phyloP scores from a whole-genome alignment of 345 rosid species.

The Arabis alpina region DNA sequence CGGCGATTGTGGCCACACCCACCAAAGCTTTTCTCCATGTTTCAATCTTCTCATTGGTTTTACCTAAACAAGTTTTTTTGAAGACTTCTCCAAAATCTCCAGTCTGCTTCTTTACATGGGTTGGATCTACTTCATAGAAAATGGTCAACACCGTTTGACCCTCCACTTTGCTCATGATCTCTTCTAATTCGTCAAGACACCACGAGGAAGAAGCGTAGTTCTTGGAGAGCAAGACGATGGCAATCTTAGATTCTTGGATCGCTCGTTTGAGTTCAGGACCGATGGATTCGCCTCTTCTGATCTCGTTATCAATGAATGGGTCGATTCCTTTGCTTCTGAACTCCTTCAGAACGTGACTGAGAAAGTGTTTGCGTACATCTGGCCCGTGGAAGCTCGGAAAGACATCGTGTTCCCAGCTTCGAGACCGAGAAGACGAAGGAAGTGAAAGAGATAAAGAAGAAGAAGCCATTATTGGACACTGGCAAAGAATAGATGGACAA shows the following conservation, averaged over 20 bases:
- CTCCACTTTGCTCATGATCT: not conserved
- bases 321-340: no score
- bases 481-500: no score
- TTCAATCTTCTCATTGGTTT: not conserved
- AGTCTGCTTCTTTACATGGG: not conserved
- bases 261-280: not conserved
- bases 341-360: no score
- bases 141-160: not conserved
- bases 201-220: not conserved
- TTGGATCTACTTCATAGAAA: not conserved
- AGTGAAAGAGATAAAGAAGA: no score
- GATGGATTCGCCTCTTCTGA: no score
- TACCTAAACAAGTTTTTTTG: not conserved
- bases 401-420: not conserved
- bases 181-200: conserved; percentile 5
- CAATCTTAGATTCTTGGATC: conserved; percentile 7
- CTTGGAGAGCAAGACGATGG: not conserved
- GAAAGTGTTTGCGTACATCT: not conserved
- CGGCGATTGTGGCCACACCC: not conserved
- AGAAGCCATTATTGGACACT: no score
- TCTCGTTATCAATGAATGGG: no score
- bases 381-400: not conserved
- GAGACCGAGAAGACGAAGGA: no score
- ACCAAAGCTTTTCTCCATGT: not conserved
- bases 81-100: not conserved